Evolutionary conservation across 2,329 filamentous ascomycete species (phyloP).

Genomic region (Phoma sp.): DNA sequence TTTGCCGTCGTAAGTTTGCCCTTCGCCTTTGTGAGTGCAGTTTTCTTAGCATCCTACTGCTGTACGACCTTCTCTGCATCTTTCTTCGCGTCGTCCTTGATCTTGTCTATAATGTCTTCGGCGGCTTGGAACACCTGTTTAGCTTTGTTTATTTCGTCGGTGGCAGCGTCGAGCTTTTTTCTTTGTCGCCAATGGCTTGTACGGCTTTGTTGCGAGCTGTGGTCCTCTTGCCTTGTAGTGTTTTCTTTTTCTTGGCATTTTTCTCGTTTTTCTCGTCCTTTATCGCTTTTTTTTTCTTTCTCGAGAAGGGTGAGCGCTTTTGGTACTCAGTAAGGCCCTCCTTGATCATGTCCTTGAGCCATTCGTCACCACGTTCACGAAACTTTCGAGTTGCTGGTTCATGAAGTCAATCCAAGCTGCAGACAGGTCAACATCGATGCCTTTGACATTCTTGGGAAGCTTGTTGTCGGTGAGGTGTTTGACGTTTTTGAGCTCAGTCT

Average conservation of each 20-base stretch:
- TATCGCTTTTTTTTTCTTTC: neutral
- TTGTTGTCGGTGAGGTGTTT: neutral
- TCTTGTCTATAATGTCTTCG: slow-evolving; percentile 1
- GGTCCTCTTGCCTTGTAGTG: slow-evolving; percentile 2
- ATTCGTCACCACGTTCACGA: neutral
- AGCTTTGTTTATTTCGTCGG: neutral
- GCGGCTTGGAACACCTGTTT: neutral
- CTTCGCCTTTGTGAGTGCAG: slow-evolving; percentile 1
- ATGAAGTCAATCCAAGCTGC: slow-evolving; percentile 3
- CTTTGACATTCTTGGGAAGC: neutral
- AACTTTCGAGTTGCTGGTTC: slow-evolving; percentile 2
- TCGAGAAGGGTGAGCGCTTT: neutral
- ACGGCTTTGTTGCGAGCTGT: slow-evolving; percentile 4
- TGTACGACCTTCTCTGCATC: neutral
- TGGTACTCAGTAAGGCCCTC: neutral
- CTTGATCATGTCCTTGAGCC: neutral
- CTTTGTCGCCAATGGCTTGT: neutral
- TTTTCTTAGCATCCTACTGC: neutral
- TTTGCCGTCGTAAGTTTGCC: slow-evolving; percentile 1
- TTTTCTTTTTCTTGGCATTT: slow-evolving; percentile 5
- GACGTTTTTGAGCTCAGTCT: slow-evolving; percentile 2
- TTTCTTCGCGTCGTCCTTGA: neutral
- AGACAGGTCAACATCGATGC: neutral
- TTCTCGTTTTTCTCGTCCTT: neutral
- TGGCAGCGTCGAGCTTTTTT: neutral